phyloP scores from a whole-genome alignment of 495 filamentous ascomycete species.

The Penicillium simplicissimum region DNA sequence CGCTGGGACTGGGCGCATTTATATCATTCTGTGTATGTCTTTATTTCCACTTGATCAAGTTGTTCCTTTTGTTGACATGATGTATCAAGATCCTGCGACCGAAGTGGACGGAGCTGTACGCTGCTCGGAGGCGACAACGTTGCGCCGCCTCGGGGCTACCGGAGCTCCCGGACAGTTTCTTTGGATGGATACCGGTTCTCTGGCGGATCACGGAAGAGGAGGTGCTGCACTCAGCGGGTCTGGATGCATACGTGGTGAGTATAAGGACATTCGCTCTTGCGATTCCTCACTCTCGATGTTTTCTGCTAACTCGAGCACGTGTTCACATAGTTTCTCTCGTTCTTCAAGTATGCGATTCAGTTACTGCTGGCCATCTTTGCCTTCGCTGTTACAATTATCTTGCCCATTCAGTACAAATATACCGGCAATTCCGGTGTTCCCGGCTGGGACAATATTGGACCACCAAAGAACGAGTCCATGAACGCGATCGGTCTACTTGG shows the following conservation, averaged over 20 bases:
- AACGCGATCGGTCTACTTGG: slow-evolving; percentile 13
- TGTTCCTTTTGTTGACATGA: slow-evolving; percentile 2
- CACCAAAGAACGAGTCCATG: slow-evolving; percentile 17
- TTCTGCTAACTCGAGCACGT: slow-evolving; percentile 5
- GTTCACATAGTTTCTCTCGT: slow-evolving; percentile 75
- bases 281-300: not conserved
- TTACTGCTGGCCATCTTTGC: slow-evolving; percentile 77
- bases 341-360: slow-evolving; percentile 91
- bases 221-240: slow-evolving; percentile 82
- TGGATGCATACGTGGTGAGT: slow-evolving; percentile 92
- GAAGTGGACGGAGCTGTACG: slow-evolving; percentile 91
- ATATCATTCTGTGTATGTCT: slow-evolving; percentile 61
- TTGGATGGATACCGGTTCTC: slow-evolving; percentile 93
- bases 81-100: slow-evolving; percentile 68
- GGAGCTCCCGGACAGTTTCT: slow-evolving; percentile 78
- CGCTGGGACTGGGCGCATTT: slow-evolving; percentile 60
- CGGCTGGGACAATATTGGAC: slow-evolving; percentile 37
- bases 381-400: slow-evolving; percentile 76
- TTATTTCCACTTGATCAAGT: not conserved
- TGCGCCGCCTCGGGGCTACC: slow-evolving; percentile 74
- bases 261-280: not conserved
- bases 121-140: slow-evolving; percentile 74
- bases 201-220: slow-evolving; percentile 87
- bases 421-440: slow-evolving; percentile 49
- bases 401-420: slow-evolving; percentile 78